These are phyloP conservation scores for Phragmites australis DNA, from an alignment of 176 grass and related monocot genomes.

Conservation along the genomic window DNA sequence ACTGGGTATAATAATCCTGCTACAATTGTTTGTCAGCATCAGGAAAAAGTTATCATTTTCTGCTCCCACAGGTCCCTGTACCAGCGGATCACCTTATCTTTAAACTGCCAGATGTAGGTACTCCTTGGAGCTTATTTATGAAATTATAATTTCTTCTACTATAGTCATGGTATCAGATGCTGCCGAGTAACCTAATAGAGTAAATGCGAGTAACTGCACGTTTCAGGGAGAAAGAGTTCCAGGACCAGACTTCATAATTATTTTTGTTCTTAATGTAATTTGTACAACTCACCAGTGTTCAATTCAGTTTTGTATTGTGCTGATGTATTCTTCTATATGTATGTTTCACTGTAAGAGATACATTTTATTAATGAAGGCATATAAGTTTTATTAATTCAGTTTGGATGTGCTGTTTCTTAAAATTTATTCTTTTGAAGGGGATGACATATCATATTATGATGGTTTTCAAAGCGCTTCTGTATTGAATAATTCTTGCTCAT, in stretches of 20 bases:
- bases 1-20: not conserved
- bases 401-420: not conserved
- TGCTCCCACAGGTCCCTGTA: not conserved
- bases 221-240: slow-evolving; percentile 12
- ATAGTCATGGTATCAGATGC: slow-evolving; percentile 32
- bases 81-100: not conserved
- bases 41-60: slow-evolving; percentile 21
- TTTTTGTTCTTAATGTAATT: not conserved
- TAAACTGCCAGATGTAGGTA: slow-evolving; percentile 19
- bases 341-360: not conserved
- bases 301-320: not conserved
- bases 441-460: not conserved
- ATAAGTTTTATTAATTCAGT: too few species aligned
- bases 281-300: not conserved
- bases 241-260: not conserved
- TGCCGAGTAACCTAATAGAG: slow-evolving; percentile 1
- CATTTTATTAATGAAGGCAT: not conserved
- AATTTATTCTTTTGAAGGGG: not conserved
- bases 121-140: slow-evolving; percentile 12
- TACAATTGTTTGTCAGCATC: not conserved
- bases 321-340: not conserved
- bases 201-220: slow-evolving; percentile 6
- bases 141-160: slow-evolving; percentile 2
- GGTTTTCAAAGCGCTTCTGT: not conserved
- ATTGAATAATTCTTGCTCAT: not conserved